Base-by-base conservation (phyloP, 1,284 basidiomycete species). In the Moesziomyces aphidis region DNA sequence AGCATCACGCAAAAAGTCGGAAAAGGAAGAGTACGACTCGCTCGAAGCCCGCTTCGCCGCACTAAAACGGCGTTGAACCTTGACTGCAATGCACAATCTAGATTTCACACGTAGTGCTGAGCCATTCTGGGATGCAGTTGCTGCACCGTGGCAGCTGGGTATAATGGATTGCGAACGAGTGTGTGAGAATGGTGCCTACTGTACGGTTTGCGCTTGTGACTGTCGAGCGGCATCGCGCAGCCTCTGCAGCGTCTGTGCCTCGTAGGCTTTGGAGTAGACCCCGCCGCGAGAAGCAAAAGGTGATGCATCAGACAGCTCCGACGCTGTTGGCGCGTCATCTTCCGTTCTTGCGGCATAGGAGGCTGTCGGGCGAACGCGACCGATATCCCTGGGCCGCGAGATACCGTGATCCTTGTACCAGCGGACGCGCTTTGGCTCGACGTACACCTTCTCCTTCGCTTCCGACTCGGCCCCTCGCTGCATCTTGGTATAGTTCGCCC, bases 11-110 rank as follows among this genome's bases (percentile, higher is more conserved):
- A 71, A 66, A 36, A 53, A 45, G 55, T 55, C 60, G 13, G 67
- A 64, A 23, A 61, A 69, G 59, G 59, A 71, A 50, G 74, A 72
- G 26, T 66, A 63, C 55, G 69, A 75, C 34, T 61, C 62, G 17
- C 52, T 78, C 47, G 70, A 71, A 57, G 62, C 58, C 2, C 65
- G 77, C 3, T 79, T 79, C 55, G 77, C 74, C 13, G 71, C 73
- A 19, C 58, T 79, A 15, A 78, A 78, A 53, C 64, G 67, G 13
- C 49, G 48, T 74, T 43, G 64, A 28, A 23, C 8, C 3, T 24
- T 2, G 23, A 24, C 47, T 10, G 15, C 22, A 22, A 36, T 42
- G 10, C 43, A 42, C n/a, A 46, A 5, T 5, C 39, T 42, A 19
- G 39, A 17, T 19, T 19, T 42, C 39, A 15, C 17, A 19, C 17